phyloP scores from a whole-genome alignment of 805 yeast genomes.

The Metschnikowia hibisci region DNA sequence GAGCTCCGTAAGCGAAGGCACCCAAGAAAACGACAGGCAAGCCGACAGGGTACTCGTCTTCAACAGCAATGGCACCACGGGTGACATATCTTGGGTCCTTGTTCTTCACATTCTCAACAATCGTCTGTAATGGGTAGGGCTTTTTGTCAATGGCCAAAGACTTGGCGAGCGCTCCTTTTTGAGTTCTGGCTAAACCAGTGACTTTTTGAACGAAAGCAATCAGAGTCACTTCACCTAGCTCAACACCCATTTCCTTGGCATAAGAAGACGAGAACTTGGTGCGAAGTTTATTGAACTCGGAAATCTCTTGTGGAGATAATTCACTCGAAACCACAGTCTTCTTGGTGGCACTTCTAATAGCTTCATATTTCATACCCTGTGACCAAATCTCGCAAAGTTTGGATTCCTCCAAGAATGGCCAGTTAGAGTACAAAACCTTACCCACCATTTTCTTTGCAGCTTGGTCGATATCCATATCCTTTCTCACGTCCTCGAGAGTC shows the following conservation, averaged over 20 bases:
- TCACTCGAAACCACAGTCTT: conserved; percentile 32
- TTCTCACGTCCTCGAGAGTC: conserved; percentile 51
- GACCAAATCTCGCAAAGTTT: conserved; percentile 62
- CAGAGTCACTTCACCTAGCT: conserved; percentile 49
- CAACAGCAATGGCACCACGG: conserved; percentile 70
- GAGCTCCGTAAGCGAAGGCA: conserved; percentile 81
- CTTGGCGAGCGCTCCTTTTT: conserved; percentile 73
- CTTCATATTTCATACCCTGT: conserved; percentile 46
- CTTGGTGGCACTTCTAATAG: conserved; percentile 25
- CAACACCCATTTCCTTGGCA: conserved; percentile 57
- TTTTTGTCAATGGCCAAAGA: conserved; percentile 54
- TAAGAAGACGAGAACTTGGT: conserved; percentile 40
- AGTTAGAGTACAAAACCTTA: conserved; percentile 65
- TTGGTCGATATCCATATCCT: conserved; percentile 55
- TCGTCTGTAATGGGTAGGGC: conserved; percentile 70
- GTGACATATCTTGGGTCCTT: conserved; percentile 72
- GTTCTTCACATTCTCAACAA: conserved; percentile 70
- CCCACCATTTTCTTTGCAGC: conserved; percentile 61
- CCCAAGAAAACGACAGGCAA: conserved; percentile 77
- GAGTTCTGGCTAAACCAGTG: conserved; percentile 67
- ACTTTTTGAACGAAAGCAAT: conserved; percentile 71
- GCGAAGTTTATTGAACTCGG: conserved; percentile 42
- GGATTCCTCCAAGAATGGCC: conserved; percentile 91
- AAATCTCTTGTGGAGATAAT: conserved; percentile 38
- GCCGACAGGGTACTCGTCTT: conserved; percentile 74